These are phyloP conservation scores for Pleomassaria siparia DNA, from an alignment of 2,329 filamentous ascomycete genomes.

Conservation along the genomic window DNA sequence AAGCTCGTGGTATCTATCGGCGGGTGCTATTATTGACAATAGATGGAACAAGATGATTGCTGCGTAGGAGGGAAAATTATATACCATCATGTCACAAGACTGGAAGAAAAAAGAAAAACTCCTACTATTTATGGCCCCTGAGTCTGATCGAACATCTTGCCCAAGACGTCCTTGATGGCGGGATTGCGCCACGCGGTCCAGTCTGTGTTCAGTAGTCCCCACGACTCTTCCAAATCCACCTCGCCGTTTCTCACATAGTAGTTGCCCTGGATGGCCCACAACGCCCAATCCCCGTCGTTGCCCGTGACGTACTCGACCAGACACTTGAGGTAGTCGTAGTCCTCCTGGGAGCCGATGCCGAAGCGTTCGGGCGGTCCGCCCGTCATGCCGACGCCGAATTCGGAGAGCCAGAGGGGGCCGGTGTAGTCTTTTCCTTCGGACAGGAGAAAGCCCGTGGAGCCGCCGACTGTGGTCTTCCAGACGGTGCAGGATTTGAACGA, in stretches of 20 bases:
- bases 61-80: too few species aligned
- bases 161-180: slow-evolving; percentile 37
- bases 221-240: slow-evolving; percentile 55
- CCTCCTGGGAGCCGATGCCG: slow-evolving; percentile 16
- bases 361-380: slow-evolving; percentile 23
- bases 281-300: slow-evolving; percentile 61
- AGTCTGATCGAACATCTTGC: slow-evolving; percentile 45
- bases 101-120: too few species aligned
- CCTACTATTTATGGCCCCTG: slow-evolving; percentile 47
- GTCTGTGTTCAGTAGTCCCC: slow-evolving; percentile 49
- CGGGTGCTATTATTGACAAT: too few species aligned
- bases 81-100: too few species aligned
- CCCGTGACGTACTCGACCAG: slow-evolving; percentile 52
- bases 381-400: slow-evolving; percentile 53
- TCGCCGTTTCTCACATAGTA: slow-evolving; percentile 57
- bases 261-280: slow-evolving; percentile 61
- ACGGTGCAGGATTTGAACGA: slow-evolving; percentile 44
- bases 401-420: slow-evolving; percentile 57
- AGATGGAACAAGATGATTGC: too few species aligned
- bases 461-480: slow-evolving; percentile 50
- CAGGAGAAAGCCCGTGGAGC: slow-evolving; percentile 56
- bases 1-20: too few species aligned
- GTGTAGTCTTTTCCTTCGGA: slow-evolving; percentile 51
- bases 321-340: slow-evolving; percentile 43
- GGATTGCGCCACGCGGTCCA: slow-evolving; percentile 45